Evolutionary conservation across 129 eudicot genomes (phyloP), one percentile per base, ranked within the genome.

Genomic region (Artemisia tridentata): DNA sequence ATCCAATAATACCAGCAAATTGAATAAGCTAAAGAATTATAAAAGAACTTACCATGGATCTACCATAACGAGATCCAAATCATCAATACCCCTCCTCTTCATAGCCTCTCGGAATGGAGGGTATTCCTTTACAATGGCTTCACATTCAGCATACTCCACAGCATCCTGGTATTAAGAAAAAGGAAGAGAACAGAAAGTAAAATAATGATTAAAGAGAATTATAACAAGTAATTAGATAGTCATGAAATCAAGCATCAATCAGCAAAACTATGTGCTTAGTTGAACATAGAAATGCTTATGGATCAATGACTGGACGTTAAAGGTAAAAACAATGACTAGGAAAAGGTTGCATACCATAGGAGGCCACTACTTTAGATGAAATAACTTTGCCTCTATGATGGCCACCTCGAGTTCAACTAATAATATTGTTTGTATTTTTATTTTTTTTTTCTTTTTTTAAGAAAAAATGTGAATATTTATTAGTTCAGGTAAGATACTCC

Each of bases 91-190:
- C 80, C 92, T 84, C 79, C 81, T 81, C 73, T 81, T 84, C 92
- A 87, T 87, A 47, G 92, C 92, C 78, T 87, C 92, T 20, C 77
- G 78, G 75, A 87, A 87, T 70, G 86, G 88, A 60, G 86, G 92
- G 63, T 75, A 84, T 45, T 81, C 88, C 78, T 87, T 87, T 54
- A 87, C 92, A 61, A 77, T 69, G 72, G 97, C 92, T 81, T 91
- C 97, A 84, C 97, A 91, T 86, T 91, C 97, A 71, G 97, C 97
- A 77, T 91, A 91, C 79, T 91, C 97, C 49, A 82, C 88, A 75
- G 97, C 97, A 88, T 91, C 97, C 97, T 91, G 60, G 55, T 11
- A 67, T 74, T 72, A 1, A 15, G 2, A 15, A 38, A 57, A 31
- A 15, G 25, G 3, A 46, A 48, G 52, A 71, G 15, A 70, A 51